Base-by-base conservation (phyloP, 75 land plant genomes). In the Cupressus sempervirens region DNA sequence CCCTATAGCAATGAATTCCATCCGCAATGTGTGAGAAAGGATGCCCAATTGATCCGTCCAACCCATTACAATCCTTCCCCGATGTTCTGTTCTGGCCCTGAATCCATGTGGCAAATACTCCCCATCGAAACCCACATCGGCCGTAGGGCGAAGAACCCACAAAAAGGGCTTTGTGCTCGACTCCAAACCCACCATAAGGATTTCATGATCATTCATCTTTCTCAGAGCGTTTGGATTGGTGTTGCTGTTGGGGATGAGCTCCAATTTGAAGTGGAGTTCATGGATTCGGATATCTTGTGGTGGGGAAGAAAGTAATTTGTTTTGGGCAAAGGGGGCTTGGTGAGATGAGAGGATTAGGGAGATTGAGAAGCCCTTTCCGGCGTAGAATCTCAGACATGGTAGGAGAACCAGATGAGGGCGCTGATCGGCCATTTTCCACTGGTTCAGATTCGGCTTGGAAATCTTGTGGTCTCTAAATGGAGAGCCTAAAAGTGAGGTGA, bases 21-120 rank as follows among this genome's bases (percentile, higher is more conserved):
- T n/a, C 85, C 81, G 45, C 85, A 84, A 12, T 84, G 85, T n/a
- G n/a, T 90, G 91, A 40, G 83, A 67, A 7, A 88, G 87, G 0
- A 90, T 80, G 3, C 40, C 65, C n/a, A 76, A 18, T 43, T 76
- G 80, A 76, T 76, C 80, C 10, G 29, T 76, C 80, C 80, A 76
- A 1, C 45, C 43, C 3, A 1, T 76, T 18, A 76, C 45, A 38
- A 76, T 40, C 1, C n/a, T 9, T 8, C 46, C 80, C 43, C 43
- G 46, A 23, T 20, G n/a, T 30, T 79, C n/a, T 5, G 81, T 79
- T 3, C 30, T 48, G 3, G 29, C 0, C 29, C 3, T 8, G 3
- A 79, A 79, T 0, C 50, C 50, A 0, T 43, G 34, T 14, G 73
- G 73, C 1, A 68, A 8, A n/a, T 29, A 29, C 30, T 68, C 46